These are phyloP conservation scores for Fennellomyces sp. DNA, from an alignment of 371 early-diverging fungal species.

Conservation along the genomic window DNA sequence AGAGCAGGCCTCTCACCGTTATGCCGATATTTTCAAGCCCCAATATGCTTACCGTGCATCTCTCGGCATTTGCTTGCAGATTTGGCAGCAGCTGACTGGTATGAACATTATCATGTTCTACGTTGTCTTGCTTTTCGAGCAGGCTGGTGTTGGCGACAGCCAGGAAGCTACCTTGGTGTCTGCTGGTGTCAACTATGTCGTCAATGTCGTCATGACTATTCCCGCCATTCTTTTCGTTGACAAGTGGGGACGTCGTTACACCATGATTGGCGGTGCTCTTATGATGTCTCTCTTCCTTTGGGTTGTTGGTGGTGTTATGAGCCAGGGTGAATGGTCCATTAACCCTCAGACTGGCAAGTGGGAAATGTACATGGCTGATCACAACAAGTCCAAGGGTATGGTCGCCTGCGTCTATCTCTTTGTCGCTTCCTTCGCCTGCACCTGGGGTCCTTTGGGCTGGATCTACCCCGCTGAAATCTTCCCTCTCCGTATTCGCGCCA, in stretches of 20 bases:
- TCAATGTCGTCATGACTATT: conserved; percentile 68
- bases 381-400: conserved; percentile 27
- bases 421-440: conserved; percentile 73
- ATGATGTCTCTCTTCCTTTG: conserved; percentile 27
- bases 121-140: conserved; percentile 67
- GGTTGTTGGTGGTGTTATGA: conserved; percentile 43
- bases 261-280: conserved; percentile 47
- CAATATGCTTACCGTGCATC: conserved; percentile 62
- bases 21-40: conserved; percentile 65
- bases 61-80: conserved; percentile 69
- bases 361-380: conserved; percentile 4
- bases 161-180: conserved; percentile 53
- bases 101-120: conserved; percentile 79
- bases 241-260: conserved; percentile 64
- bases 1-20: conserved; percentile 64
- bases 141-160: conserved; percentile 55
- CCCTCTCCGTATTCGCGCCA: conserved; percentile 72
- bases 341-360: conserved; percentile 19
- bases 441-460: conserved; percentile 94
- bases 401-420: conserved; percentile 71
- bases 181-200: conserved; percentile 65
- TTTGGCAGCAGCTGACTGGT: conserved; percentile 75
- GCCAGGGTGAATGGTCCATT: conserved; percentile 25
- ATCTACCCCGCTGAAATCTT: conserved; percentile 89
- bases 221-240: conserved; percentile 75